A percentile compares a stretch with the other conserved stretches of the same genome.
Evolutionary conservation across 2,329 filamentous ascomycete species (phyloP).

Genomic region (Grosmannia huntii): DNA sequence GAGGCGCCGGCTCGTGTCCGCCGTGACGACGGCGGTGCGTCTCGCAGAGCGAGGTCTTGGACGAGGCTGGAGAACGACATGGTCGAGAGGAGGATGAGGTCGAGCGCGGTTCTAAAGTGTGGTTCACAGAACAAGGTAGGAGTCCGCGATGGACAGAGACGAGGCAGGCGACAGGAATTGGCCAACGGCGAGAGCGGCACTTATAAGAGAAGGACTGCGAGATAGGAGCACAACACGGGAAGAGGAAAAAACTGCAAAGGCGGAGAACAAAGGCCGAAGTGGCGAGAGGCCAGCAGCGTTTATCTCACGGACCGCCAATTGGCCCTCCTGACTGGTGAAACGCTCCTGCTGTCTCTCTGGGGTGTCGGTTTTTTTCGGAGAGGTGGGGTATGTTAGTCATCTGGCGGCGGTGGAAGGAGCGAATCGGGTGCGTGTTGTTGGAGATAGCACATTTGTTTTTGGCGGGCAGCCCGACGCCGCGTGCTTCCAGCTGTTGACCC

Average conservation of each 20-base stretch:
- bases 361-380: slow-evolving; percentile 1
- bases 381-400: background rate
- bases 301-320: slow-evolving; percentile 2
- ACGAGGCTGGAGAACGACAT: slow-evolving; percentile 60
- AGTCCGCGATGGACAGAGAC: background rate
- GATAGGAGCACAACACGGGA: background rate
- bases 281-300: background rate
- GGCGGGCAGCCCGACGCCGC: background rate
- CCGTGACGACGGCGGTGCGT: slow-evolving; percentile 30
- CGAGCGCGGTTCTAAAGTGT: no score
- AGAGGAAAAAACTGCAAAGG: background rate
- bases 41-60: slow-evolving; percentile 49
- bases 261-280: background rate
- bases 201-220: background rate
- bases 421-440: background rate
- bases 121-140: background rate
- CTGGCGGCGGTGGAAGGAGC: background rate
- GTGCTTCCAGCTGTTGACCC: background rate
- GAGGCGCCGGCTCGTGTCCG: slow-evolving; percentile 34
- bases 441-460: background rate
- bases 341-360: background rate
- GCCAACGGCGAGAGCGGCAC: background rate
- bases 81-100: slow-evolving; percentile 3
- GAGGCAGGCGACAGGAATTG: background rate
- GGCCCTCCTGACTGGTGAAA: slow-evolving; percentile 2